Conservation (phyloP, 2,329 filamentous ascomycete genomes). For the Coleophoma eucalyptorum region DNA sequence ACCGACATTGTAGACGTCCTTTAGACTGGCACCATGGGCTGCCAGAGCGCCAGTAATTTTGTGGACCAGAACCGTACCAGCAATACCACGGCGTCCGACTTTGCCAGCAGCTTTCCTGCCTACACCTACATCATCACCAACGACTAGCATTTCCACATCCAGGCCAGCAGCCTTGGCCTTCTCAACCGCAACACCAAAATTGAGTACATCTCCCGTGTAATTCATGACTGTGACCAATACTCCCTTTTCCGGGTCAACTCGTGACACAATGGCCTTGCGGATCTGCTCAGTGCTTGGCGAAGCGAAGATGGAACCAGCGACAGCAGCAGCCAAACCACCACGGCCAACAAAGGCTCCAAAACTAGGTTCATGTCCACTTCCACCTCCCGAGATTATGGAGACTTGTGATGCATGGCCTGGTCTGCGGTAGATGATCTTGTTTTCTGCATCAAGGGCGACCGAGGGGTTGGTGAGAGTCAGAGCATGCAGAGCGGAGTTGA, state of each 20-base stretch:
- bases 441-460: constrained; percentile 69
- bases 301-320: constrained; percentile 85
- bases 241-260: constrained; percentile 68
- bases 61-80: constrained; percentile 85
- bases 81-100: constrained; percentile 86
- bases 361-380: constrained; percentile 85
- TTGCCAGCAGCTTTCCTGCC: constrained; percentile 81
- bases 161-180: constrained; percentile 80
- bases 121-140: constrained; percentile 89
- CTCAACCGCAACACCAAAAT: constrained; percentile 91
- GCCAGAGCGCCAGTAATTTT: constrained; percentile 87
- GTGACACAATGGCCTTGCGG: constrained; percentile 66
- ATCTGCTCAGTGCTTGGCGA: constrained; percentile 81
- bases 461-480: constrained; percentile 83
- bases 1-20: constrained; percentile 71
- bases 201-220: constrained; percentile 85
- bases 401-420: constrained; percentile 59
- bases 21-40: constrained; percentile 61
- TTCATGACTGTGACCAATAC: constrained; percentile 95
- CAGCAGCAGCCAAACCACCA: constrained; percentile 75
- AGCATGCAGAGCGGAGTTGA: constrained; percentile 70
- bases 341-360: constrained; percentile 83
- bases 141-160: constrained; percentile 82
- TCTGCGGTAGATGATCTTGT: constrained; percentile 82
- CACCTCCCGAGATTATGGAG: constrained; percentile 82